phyloP scores from a whole-genome alignment of 345 rosid species.

The Diplotaxis tenuifolia region DNA sequence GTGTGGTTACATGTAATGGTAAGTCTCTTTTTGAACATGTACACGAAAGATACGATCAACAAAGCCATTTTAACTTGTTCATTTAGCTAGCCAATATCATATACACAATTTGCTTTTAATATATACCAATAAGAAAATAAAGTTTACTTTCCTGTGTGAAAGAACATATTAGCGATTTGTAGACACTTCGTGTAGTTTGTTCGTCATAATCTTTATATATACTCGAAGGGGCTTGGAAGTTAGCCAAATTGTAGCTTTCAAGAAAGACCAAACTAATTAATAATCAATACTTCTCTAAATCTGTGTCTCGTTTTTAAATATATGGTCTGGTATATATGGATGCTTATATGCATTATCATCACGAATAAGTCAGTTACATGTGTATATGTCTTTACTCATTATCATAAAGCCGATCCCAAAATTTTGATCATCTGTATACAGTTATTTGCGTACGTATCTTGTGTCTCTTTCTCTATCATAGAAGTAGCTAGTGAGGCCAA shows the following conservation, averaged over 20 bases:
- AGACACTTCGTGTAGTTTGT: not conserved
- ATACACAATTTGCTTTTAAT: not conserved
- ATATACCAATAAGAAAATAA: not conserved
- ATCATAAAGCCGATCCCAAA: not conserved
- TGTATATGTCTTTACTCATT: constrained; percentile 11
- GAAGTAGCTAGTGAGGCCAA: constrained; percentile 16
- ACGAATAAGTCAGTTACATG: not conserved
- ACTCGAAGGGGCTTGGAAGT: not conserved
- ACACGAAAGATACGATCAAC: constrained; percentile 16
- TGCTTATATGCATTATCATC: not conserved
- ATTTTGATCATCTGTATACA: not conserved
- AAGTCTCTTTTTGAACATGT: not conserved
- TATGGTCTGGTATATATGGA: not conserved
- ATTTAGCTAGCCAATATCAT: not conserved
- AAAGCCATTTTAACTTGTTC: not conserved
- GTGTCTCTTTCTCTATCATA: constrained; percentile 3
- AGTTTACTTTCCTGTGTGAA: not conserved
- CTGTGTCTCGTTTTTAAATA: too few relatives aligned
- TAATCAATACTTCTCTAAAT: constrained; percentile 2
- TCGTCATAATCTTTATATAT: not conserved
- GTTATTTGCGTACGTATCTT: not conserved
- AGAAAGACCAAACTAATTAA: constrained; percentile 33
- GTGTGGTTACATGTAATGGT: constrained; percentile 26
- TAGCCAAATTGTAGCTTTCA: constrained; percentile 35
- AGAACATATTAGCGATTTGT: not conserved